Evolutionary conservation across 2,329 filamentous ascomycete genomes (phyloP).

Genomic region (Berkeleyomyces basicola): DNA sequence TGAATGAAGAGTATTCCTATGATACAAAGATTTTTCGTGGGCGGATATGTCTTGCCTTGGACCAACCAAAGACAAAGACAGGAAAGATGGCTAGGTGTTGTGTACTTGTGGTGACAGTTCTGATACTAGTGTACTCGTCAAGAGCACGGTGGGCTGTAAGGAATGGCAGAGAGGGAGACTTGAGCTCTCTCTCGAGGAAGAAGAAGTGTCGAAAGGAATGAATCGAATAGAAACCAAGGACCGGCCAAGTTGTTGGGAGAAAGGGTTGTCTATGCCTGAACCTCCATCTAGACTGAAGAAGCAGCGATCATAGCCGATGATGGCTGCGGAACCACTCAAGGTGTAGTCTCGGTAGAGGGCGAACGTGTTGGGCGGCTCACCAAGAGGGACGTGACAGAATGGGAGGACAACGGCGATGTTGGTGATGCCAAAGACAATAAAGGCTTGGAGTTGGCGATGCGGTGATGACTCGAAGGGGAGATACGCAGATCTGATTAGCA

Average conservation of each 20-base stretch:
- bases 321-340: background rate
- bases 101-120: background rate
- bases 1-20: background rate
- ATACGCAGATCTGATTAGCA: constrained; percentile 7
- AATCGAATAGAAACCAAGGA: constrained; percentile 10
- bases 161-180: constrained; percentile 9
- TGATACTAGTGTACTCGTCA: background rate
- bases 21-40: background rate
- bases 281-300: constrained; percentile 6
- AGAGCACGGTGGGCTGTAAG: constrained; percentile 2
- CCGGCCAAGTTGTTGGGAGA: constrained; percentile 8
- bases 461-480: background rate
- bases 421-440: background rate
- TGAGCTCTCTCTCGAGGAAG: constrained; percentile 14
- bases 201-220: constrained; percentile 1
- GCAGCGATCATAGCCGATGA: constrained; percentile 1
- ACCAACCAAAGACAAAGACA: background rate
- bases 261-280: constrained; percentile 4
- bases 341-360: background rate
- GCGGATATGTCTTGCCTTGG: background rate
- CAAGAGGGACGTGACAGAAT: background rate
- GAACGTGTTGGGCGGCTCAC: background rate
- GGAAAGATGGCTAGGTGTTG: background rate
- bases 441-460: background rate
- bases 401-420: background rate